phyloP scores from a whole-genome alignment of 2,329 filamentous ascomycete species.

The Fusarium oxysporum region DNA sequence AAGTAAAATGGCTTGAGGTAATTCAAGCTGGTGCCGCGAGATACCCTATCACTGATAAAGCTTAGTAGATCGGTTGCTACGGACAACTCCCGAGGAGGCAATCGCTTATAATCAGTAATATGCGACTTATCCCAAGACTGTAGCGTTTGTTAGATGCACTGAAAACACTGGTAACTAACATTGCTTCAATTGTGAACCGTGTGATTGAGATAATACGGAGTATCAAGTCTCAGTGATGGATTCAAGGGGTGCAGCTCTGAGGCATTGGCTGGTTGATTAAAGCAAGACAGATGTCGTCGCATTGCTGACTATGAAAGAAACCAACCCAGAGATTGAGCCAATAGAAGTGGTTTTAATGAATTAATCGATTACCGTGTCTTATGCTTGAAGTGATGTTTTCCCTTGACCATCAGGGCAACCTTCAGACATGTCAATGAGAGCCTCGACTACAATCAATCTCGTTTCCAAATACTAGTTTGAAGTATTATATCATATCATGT shows the following conservation, averaged over 20 bases:
- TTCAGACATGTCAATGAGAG: too few species aligned
- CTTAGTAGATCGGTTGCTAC: neutral
- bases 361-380: neutral
- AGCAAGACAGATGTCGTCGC: neutral
- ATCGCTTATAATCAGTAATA: neutral
- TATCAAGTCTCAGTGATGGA: neutral
- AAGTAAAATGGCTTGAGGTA: neutral
- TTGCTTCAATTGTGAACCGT: fast-evolving
- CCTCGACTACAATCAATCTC: too few species aligned
- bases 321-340: neutral
- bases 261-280: neutral
- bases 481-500: too few species aligned
- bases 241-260: neutral
- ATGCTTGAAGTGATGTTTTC: too few species aligned
- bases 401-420: too few species aligned
- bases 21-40: neutral
- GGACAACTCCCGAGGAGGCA: neutral
- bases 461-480: too few species aligned
- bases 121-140: fast-evolving
- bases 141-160: fast-evolving
- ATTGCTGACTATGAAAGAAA: neutral
- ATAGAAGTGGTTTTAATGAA: neutral
- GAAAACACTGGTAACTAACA: fast-evolving
- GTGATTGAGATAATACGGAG: neutral
- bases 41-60: neutral